A percentile compares a stretch with the other conserved stretches of the same genome.
Evolutionary conservation across 345 rosid genomes (phyloP).

Genomic region (Citrus glauca): DNA sequence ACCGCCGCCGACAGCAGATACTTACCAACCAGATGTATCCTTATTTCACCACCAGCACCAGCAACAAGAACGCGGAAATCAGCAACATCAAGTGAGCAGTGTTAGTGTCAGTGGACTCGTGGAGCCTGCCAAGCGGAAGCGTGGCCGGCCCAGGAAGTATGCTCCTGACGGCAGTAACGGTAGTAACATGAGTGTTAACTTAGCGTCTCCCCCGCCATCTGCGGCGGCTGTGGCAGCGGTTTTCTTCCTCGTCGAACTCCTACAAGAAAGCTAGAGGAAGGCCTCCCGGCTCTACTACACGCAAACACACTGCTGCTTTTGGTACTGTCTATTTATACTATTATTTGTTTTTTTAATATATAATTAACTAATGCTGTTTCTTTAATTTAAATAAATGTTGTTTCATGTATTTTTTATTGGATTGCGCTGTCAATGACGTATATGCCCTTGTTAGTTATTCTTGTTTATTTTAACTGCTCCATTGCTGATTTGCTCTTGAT

Average conservation of each 20-base stretch:
- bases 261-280: slow-evolving; percentile 35
- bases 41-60: neutral
- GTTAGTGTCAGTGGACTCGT: neutral
- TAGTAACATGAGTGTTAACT: slow-evolving; percentile 4
- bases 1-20: neutral
- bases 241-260: slow-evolving; percentile 13
- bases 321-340: slow-evolving; percentile 17
- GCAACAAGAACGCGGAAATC: neutral
- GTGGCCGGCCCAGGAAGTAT: slow-evolving; percentile 21
- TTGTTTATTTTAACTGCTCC: neutral
- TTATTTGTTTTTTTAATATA: too few species aligned
- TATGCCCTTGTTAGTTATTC: too few species aligned
- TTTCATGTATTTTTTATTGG: neutral
- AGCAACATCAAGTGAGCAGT: neutral
- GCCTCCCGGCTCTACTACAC: slow-evolving; percentile 35
- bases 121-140: slow-evolving; percentile 17
- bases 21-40: neutral
- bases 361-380: neutral
- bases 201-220: slow-evolving; percentile 15
- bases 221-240: slow-evolving; percentile 1
- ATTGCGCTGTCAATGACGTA: too few species aligned
- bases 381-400: neutral
- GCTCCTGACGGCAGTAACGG: neutral
- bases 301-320: slow-evolving; percentile 19
- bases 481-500: neutral